phyloP scores from a whole-genome alignment of 2,329 filamentous ascomycete species.

The Ascochyta koolunga region DNA sequence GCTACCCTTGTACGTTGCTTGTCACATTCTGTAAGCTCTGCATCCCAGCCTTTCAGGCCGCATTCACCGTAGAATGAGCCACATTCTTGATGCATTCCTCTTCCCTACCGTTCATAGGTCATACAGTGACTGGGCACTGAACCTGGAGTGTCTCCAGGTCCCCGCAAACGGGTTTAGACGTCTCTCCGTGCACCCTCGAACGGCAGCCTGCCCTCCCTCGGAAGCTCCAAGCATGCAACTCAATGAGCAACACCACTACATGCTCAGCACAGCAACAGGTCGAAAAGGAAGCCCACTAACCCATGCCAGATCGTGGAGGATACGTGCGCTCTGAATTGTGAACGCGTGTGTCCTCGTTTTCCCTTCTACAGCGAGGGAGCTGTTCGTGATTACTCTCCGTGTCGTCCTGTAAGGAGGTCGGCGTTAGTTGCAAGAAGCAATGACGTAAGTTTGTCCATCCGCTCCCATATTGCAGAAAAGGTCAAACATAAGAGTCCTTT shows the following conservation, averaged over 20 bases:
- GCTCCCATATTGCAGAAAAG: no score
- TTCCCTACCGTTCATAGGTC: not conserved
- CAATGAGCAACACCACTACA: no score
- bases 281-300: not conserved
- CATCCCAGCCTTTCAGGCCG: not conserved
- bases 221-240: no score
- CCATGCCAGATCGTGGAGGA: no score
- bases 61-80: not conserved
- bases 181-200: not conserved
- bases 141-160: not conserved
- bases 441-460: constrained; percentile 6
- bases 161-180: not conserved
- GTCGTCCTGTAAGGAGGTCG: not conserved
- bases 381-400: no score
- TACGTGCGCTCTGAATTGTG: no score
- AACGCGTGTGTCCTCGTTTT: no score
- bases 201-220: not conserved
- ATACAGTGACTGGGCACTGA: not conserved
- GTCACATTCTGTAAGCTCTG: not conserved
- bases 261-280: not conserved
- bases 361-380: no score
- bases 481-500: no score
- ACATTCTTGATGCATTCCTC: not conserved
- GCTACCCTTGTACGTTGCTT: not conserved
- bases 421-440: not conserved